Evolutionary conservation across 1,139 yeast genomes (phyloP).

Genomic region (Suhomyces maxii): DNA sequence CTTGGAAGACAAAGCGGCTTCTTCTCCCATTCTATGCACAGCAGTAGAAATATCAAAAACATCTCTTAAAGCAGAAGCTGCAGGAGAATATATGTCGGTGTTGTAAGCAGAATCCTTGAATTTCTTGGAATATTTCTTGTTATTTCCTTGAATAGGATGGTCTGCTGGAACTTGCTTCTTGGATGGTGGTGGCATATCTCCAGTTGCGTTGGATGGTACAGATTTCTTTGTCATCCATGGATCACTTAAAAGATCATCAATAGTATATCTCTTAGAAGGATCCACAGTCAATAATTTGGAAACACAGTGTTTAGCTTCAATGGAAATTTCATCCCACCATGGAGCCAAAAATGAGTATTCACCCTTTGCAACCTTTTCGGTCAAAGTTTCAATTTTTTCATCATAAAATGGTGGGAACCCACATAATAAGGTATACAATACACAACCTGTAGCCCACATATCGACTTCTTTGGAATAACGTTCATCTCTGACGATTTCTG

Average conservation of each 20-base stretch:
- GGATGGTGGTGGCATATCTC: constrained; percentile 4
- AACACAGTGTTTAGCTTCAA: constrained; percentile 65
- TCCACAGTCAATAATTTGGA: constrained; percentile 76
- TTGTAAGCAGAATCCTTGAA: constrained; percentile 15
- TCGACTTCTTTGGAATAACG: constrained; percentile 62
- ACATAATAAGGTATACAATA: constrained; percentile 57
- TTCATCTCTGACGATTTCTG: constrained; percentile 59
- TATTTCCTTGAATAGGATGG: constrained; percentile 30
- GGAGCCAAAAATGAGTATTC: constrained; percentile 58
- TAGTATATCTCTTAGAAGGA: constrained; percentile 73
- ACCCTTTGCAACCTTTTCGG: constrained; percentile 60
- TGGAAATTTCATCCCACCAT: constrained; percentile 64
- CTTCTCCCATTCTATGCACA: constrained; percentile 91
- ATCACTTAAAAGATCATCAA: constrained; percentile 74
- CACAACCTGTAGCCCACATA: constrained; percentile 68
- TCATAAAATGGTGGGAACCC: constrained; percentile 67
- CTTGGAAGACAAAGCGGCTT: constrained; percentile 53
- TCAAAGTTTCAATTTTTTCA: constrained; percentile 54
- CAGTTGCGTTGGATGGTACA: background rate
- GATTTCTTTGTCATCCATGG: constrained; percentile 65
- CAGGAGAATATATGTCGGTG: constrained; percentile 65
- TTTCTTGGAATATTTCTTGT: constrained; percentile 25
- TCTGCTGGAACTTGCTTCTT: constrained; percentile 2
- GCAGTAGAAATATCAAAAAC: constrained; percentile 95
- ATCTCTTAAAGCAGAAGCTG: constrained; percentile 88